Conservation (phyloP, 2,329 filamentous ascomycete genomes). For the Colletotrichum sp. region DNA sequence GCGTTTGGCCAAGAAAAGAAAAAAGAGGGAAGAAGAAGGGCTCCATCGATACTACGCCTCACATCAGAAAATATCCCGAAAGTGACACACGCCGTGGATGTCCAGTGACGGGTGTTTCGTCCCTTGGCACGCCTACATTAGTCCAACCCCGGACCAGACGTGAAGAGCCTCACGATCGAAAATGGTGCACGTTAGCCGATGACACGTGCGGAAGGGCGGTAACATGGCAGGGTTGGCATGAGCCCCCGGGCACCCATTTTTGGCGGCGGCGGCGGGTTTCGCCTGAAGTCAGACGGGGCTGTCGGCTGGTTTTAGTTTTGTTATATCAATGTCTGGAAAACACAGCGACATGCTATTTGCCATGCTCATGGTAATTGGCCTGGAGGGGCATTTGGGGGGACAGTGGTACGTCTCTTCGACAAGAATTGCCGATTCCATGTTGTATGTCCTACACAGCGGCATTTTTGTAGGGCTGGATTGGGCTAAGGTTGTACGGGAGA, state of each 20-base stretch:
- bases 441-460: not conserved
- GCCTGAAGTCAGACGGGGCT: not conserved
- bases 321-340: not conserved
- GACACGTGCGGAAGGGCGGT: not conserved
- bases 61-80: not conserved
- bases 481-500: not conserved
- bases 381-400: not conserved
- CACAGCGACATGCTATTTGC: not conserved
- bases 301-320: not conserved
- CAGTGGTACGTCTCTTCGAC: not conserved
- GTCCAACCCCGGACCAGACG: not conserved
- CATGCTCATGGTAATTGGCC: not conserved
- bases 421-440: not conserved
- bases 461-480: not conserved
- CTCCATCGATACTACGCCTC: not conserved
- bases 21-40: not conserved
- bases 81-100: not conserved
- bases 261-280: not conserved
- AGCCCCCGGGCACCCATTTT: not conserved
- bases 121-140: not conserved
- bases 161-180: not conserved
- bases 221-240: not conserved
- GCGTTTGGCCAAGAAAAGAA: not conserved
- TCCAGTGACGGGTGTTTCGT: not conserved
- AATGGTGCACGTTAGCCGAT: not conserved